A percentile compares a stretch with the other conserved stretches of the same genome.
phyloP scores from a whole-genome alignment of 1,139 yeast species.

The Lodderomyces parapsilosis region DNA sequence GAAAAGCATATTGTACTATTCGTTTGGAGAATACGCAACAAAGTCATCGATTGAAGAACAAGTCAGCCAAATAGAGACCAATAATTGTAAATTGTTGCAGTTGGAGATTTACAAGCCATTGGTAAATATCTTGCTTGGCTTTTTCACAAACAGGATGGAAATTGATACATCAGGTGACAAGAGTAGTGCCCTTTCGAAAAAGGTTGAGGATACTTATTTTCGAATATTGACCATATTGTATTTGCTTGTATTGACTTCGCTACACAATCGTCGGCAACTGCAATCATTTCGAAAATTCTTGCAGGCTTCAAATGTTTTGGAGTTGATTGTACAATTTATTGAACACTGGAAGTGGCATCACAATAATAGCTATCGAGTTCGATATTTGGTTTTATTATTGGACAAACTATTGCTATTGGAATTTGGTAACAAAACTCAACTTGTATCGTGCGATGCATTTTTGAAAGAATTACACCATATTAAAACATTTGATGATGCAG shows the following conservation, averaged over 20 bases:
- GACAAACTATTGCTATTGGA: slow-evolving; percentile 62
- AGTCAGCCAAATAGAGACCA: slow-evolving; percentile 25
- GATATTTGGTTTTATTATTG: slow-evolving; percentile 56
- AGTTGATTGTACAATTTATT: slow-evolving; percentile 48
- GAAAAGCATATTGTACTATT: slow-evolving; percentile 29
- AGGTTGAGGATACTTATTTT: slow-evolving; percentile 24
- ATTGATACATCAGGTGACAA: slow-evolving; percentile 10
- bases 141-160: slow-evolving; percentile 17
- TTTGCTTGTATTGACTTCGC: slow-evolving; percentile 37
- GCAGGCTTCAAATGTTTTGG: slow-evolving; percentile 35
- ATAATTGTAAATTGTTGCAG: slow-evolving; percentile 10
- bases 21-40: slow-evolving; percentile 43
- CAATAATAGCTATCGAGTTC: slow-evolving; percentile 25
- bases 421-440: slow-evolving; percentile 57
- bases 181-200: slow-evolving; percentile 3
- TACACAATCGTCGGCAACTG: slow-evolving; percentile 12
- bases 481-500: slow-evolving; percentile 17
- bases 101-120: slow-evolving; percentile 15
- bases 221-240: slow-evolving; percentile 54
- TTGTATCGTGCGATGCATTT: slow-evolving; percentile 49
- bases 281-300: slow-evolving; percentile 19
- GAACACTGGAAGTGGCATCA: slow-evolving; percentile 69
- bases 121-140: slow-evolving; percentile 14
- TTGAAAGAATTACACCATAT: slow-evolving; percentile 46
- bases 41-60: slow-evolving; percentile 34